phyloP scores from a whole-genome alignment of 1,139 yeast species.

The Dujonia santamariae region DNA sequence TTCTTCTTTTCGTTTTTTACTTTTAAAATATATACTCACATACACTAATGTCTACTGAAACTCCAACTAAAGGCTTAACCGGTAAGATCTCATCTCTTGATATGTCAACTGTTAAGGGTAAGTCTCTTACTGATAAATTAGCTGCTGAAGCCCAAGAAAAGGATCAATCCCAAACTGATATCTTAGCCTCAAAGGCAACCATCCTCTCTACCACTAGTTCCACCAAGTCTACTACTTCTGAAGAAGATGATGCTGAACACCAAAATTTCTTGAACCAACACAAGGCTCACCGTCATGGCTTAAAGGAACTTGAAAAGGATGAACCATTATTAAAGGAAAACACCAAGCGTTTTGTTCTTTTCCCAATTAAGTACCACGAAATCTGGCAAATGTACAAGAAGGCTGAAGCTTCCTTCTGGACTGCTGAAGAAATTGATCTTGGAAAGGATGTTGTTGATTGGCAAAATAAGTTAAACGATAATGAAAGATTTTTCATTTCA shows the following conservation, averaged over 20 bases:
- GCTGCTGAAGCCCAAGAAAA: slow-evolving; percentile 46
- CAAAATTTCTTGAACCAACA: slow-evolving; percentile 55
- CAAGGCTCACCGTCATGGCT: slow-evolving; percentile 64
- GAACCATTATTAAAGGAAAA: slow-evolving; percentile 90
- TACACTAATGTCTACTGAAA: slow-evolving; percentile 35
- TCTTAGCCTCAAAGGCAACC: slow-evolving; percentile 13
- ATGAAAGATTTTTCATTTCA: slow-evolving; percentile 86
- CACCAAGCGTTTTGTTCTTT: slow-evolving; percentile 85
- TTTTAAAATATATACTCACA: not conserved
- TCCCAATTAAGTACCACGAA: slow-evolving; percentile 97
- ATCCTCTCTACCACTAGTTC: slow-evolving; percentile 13
- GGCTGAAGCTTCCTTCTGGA: slow-evolving; percentile 99
- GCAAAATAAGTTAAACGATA: slow-evolving; percentile 79
- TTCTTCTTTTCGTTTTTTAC: not conserved
- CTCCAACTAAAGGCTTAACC: slow-evolving; percentile 50
- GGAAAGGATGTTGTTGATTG: slow-evolving; percentile 90
- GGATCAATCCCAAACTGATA: slow-evolving; percentile 30
- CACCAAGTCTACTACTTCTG: slow-evolving; percentile 11
- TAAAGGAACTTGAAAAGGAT: slow-evolving; percentile 75
- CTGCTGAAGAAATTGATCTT: slow-evolving; percentile 97
- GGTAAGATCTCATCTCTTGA: slow-evolving; percentile 44
- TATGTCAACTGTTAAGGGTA: slow-evolving; percentile 28
- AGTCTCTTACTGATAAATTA: slow-evolving; percentile 41
- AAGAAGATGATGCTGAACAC: slow-evolving; percentile 34
- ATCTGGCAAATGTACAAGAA: slow-evolving; percentile 99